Conservation (phyloP, 306 rosid species). For the Castanea sativa region DNA sequence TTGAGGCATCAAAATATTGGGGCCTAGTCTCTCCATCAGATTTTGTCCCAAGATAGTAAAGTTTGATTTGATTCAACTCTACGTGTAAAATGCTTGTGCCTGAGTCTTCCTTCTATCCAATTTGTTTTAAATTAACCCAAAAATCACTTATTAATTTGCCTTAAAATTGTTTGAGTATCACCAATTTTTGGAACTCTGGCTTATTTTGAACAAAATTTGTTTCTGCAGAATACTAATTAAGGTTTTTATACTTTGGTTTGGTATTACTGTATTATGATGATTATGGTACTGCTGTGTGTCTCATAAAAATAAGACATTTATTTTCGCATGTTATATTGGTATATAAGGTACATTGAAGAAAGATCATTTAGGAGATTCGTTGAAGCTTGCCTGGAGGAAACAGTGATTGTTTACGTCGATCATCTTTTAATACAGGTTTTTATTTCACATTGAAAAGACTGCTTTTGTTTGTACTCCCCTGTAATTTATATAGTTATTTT, state of each 20-base stretch:
- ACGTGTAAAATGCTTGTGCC: neutral
- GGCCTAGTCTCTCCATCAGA: no score
- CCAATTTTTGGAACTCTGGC: neutral
- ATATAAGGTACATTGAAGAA: conserved; percentile 91
- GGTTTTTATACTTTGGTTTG: neutral
- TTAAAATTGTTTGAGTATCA: neutral
- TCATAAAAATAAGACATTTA: neutral
- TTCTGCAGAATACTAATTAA: neutral
- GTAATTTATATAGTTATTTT: conserved; percentile 2
- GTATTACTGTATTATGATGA: neutral
- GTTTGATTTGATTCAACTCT: no score
- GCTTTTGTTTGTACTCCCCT: conserved; percentile 12
- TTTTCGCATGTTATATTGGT: conserved; percentile 13
- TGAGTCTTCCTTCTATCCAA: neutral
- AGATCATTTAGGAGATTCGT: conserved; percentile 95
- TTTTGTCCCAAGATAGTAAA: no score
- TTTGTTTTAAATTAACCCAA: conserved; percentile 1
- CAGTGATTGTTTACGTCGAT: conserved; percentile 81
- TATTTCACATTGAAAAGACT: neutral
- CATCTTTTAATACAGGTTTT: conserved; percentile 86
- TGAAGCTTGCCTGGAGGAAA: conserved; percentile 98
- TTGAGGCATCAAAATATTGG: no score
- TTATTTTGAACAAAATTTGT: neutral
- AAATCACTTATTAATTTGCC: neutral
- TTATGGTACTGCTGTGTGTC: neutral